phyloP scores from a whole-genome alignment of 2,329 filamentous ascomycete genomes.

The Aspergillus vadensis region DNA sequence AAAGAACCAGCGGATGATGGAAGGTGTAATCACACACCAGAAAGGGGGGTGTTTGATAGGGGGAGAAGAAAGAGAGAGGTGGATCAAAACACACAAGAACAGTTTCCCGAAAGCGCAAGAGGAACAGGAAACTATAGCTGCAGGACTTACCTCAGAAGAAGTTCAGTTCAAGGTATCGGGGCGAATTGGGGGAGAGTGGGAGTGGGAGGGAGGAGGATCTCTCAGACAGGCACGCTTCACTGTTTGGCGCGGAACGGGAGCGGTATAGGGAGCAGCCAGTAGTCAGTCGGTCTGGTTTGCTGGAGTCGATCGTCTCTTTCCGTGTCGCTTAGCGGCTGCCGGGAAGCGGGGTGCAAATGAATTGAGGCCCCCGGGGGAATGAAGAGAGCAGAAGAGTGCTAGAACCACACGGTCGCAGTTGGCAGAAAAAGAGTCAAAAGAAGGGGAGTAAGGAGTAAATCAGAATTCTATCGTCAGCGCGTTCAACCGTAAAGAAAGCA shows the following conservation, averaged over 20 bases:
- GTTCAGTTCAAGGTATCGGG: conserved; percentile 6
- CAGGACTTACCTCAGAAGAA: conserved; percentile 23
- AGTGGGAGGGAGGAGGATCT: conserved; percentile 13
- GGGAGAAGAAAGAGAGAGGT: conserved; percentile 3
- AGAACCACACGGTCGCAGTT: conserved; percentile 6
- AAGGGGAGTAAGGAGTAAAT: too few relatives aligned
- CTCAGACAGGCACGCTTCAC: conserved; percentile 13
- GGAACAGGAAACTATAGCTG: conserved; percentile 20
- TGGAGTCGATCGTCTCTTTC: conserved; percentile 35
- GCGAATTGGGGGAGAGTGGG: conserved; percentile 15
- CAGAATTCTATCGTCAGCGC: too few relatives aligned
- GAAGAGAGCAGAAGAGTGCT: background rate
- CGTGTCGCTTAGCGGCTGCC: conserved; percentile 45
- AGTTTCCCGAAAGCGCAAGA: conserved; percentile 17
- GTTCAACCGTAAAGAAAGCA: too few relatives aligned
- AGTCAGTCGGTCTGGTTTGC: conserved; percentile 29
- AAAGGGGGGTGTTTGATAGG: conserved; percentile 9
- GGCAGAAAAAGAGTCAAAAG: background rate
- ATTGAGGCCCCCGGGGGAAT: conserved; percentile 23
- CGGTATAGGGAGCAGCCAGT: conserved; percentile 24
- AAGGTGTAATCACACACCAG: background rate
- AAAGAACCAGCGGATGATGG: conserved; percentile 5
- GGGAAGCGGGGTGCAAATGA: conserved; percentile 35
- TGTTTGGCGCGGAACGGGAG: conserved; percentile 21
- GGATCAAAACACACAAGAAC: conserved; percentile 16